Evolutionary conservation across 441 rosid genomes (phyloP).

Genomic region (Gossypium gossypioides): DNA sequence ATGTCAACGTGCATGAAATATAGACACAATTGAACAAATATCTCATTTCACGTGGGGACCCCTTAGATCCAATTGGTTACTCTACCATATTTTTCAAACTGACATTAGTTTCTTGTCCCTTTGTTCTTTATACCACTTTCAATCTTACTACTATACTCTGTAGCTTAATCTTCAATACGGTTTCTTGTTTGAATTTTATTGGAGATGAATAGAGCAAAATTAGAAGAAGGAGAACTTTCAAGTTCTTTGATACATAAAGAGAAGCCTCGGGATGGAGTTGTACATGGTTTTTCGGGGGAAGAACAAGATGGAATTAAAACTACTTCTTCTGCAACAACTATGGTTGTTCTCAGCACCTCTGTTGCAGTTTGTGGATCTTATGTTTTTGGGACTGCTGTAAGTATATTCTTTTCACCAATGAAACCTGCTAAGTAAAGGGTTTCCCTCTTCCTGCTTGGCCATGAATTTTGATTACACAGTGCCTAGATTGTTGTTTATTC

Average conservation of each 20-base stretch:
- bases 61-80: neutral
- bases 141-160: neutral
- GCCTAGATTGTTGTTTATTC: neutral
- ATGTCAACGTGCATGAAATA: neutral
- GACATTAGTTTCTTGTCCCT: neutral
- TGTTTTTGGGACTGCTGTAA: conserved; percentile 31
- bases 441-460: neutral
- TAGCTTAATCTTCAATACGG: neutral
- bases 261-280: neutral
- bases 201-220: neutral
- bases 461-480: neutral
- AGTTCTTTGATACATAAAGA: conserved; percentile 9
- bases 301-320: neutral
- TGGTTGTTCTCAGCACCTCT: conserved; percentile 19
- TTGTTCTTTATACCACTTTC: neutral
- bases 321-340: conserved; percentile 9
- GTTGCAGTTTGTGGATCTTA: conserved; percentile 27
- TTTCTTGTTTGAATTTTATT: neutral
- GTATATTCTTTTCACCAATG: neutral
- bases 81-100: neutral
- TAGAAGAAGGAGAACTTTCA: conserved; percentile 5
- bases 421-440: neutral
- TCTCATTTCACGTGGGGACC: conserved; percentile 4
- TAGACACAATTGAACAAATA: neutral
- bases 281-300: neutral